Evolutionary conservation across 768 basidiomycete genomes (phyloP), one percentile per base, ranked within the genome.

Genomic region (Kwoniella sp.): DNA sequence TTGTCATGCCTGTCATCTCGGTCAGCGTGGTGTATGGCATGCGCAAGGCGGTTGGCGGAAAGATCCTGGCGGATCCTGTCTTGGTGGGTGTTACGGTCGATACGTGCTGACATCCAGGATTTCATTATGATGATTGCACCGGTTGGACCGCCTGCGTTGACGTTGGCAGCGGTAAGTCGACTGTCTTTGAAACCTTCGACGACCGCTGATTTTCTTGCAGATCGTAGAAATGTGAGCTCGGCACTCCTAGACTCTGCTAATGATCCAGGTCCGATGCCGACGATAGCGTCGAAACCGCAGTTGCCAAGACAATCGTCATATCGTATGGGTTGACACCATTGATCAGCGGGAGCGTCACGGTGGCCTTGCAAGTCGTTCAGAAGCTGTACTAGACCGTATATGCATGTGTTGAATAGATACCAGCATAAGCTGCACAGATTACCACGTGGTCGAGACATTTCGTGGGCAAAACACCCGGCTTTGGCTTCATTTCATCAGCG

Each of bases 61-160:
- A 47, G 1, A 63, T 70, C 29, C 55, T 59, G 50, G 27, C 46
- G 11, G 69, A 70, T 45, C 65, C 65, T 9, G 53, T 70, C 11
- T 44, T 70, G 52, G 67, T 69, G 47, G 43, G 63, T 55, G 7
- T 15, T 14, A 17, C 39, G 8, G 3, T n/a, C 19, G 15, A 6
- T 9, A 28, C 25, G 32, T 28, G 14, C 23, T 48, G 26, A n/a
- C 38, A 10, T 42, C 14, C 56, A 71, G 57, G 71, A 69, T 47
- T 71, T 75, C 36, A 56, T 67, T 8, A 63, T 75, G 46, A 60
- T 53, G 17, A 42, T 72, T 11, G 54, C 60, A 0, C 65, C 70
- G 36, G 68, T 70, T 22, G 73, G 73, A 0, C 73, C 73, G 5
- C 70, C 73, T 2, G 73, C 73, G 2, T 46, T 75, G n/a, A 71